Evolutionary conservation across 352 stramenopile genomes (phyloP).

Genomic region (Phytophthora cactorum): DNA sequence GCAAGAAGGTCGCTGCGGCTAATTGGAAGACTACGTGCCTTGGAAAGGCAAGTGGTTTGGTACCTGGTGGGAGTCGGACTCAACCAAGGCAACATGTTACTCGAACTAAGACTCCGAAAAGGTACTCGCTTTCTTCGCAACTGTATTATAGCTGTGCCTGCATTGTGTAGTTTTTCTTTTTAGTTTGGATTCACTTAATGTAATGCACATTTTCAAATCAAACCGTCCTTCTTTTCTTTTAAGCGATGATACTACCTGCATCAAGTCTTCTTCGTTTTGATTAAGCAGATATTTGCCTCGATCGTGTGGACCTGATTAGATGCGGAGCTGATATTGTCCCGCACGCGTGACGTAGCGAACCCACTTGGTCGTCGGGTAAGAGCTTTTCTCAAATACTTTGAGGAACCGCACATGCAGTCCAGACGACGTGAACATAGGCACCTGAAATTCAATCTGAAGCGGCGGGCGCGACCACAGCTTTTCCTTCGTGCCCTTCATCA

Average conservation of each 20-base stretch:
- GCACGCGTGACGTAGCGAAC: conserved; percentile 98
- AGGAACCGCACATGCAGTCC: conserved; percentile 98
- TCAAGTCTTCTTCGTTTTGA: not conserved
- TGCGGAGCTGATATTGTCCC: conserved; percentile 97
- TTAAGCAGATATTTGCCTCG: not conserved
- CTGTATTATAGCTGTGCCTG: too few species aligned
- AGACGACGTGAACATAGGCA: conserved; percentile 98
- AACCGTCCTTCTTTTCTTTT: conserved; percentile 1
- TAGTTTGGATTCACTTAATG: too few species aligned
- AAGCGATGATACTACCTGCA: not conserved
- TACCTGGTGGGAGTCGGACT: too few species aligned
- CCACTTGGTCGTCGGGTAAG: conserved; percentile 98
- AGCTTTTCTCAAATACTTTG: conserved; percentile 99
- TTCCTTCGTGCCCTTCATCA: conserved; percentile 96
- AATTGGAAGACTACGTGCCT: too few species aligned
- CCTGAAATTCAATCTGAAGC: conserved; percentile 98
- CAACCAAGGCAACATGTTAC: too few species aligned
- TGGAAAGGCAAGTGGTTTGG: too few species aligned
- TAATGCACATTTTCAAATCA: conserved; percentile 2
- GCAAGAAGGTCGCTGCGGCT: too few species aligned
- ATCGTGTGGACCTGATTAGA: conserved; percentile 62
- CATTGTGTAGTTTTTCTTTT: too few species aligned
- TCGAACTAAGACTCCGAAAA: too few species aligned
- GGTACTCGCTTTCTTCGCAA: too few species aligned
- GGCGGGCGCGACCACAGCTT: conserved; percentile 97